A percentile compares a stretch with the other conserved stretches of the same genome.
These are phyloP conservation scores for Eucalyptus sideroxylon DNA, from an alignment of 345 rosid species.

Conservation along the genomic window DNA sequence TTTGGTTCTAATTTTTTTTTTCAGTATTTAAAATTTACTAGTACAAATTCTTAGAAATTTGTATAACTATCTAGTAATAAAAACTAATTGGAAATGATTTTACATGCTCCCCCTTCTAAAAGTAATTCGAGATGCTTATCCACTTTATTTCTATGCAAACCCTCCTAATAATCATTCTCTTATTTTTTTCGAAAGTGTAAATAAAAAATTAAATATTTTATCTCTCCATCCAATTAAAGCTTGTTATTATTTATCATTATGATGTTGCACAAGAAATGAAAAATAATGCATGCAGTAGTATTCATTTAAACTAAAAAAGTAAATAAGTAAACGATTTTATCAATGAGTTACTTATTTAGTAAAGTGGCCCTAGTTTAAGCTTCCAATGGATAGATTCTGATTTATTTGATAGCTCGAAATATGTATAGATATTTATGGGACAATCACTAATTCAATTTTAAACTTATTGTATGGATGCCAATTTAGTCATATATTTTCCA, in stretches of 20 bases:
- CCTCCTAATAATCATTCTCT: background rate
- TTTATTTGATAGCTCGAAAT: no score
- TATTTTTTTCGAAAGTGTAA: no score
- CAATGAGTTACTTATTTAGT: background rate
- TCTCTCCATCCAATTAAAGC: background rate
- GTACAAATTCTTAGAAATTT: background rate
- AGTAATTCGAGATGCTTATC: background rate
- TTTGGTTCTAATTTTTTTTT: no score
- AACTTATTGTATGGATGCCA: no score
- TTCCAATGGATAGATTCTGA: no score
- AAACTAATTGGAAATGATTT: background rate
- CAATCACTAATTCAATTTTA: no score
- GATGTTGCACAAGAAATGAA: background rate
- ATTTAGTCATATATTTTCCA: no score
- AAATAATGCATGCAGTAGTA: background rate
- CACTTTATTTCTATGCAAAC: background rate
- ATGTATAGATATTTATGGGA: no score
- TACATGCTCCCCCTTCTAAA: background rate
- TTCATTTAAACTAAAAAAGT: background rate
- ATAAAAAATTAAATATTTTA: no score
- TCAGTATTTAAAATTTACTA: background rate
- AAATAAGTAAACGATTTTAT: background rate
- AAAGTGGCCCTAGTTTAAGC: no score
- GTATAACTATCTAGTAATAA: background rate
- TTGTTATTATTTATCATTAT: background rate